Base-by-base conservation (phyloP, 2,329 filamentous ascomycete genomes). In the Colletotrichum theobromicola region DNA sequence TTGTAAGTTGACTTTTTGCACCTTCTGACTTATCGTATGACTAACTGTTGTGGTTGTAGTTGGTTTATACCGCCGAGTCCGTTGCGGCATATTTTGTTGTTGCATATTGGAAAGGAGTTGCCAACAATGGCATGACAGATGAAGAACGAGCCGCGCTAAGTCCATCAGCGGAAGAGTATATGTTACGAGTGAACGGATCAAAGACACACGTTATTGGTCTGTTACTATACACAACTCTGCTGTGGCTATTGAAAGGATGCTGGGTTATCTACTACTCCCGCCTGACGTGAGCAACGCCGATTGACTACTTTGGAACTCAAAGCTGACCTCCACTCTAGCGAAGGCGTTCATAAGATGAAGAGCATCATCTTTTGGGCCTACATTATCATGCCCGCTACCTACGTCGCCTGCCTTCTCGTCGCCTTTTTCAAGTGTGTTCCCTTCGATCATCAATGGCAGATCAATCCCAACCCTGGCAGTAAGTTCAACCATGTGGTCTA, bases 171-270 rank as follows among this genome's bases (percentile, higher is more conserved):
- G 65, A 80, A 78, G 79, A 80, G 58, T 76, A 32, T 3, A 8
- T 15, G 18, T 50, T 84, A 55, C 82, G 88, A 18, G 84, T 89
- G 8, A 84, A 84, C 6, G 89, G 89, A 0, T 89, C 88, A 15
- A 90, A 90, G 78, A 86, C 87, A 0, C 88, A 90, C 57, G 79
- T 91, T 7, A 79, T 87, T 1, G 89, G 89, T 4, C 89, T 88
- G 85, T 83, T 84, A 4, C 78, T 87, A 24, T 91, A 91, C 64
- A 85, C 86, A 0, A 81, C 86, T 0, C 78, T 89, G 1, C 74
- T 91, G 2, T 91, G 89, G 89, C 74, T 86, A 7, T 77, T 90
- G 75, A 91, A 91, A 78, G 79, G 82, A 2, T 89, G 88, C 76
- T 86, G 89, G 83, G 83, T 86, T 6, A 81, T 88, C 55, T 90